Conservation (phyloP, 75 land plant genomes). For the Cunninghamia lanceolata region DNA sequence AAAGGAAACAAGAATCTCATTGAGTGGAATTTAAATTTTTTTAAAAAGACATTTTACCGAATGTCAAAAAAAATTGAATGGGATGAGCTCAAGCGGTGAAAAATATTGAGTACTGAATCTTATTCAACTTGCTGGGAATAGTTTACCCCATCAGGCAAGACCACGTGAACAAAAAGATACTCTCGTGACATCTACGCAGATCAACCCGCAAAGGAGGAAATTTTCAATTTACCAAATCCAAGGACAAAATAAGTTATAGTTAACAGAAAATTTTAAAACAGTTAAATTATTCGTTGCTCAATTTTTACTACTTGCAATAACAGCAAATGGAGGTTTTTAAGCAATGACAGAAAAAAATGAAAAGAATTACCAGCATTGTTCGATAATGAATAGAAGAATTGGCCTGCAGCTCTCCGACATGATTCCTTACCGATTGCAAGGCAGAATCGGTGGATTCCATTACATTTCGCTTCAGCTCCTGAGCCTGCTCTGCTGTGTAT, state of each 20-base stretch:
- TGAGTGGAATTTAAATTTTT: not conserved
- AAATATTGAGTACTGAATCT: too few relatives aligned
- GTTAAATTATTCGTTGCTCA: too few relatives aligned
- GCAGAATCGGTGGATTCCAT: not conserved
- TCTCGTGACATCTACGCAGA: too few relatives aligned
- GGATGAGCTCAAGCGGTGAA: not conserved
- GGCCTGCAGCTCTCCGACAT: not conserved
- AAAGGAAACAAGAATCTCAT: not conserved
- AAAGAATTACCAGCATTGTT: conserved; percentile 3
- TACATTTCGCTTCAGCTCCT: not conserved
- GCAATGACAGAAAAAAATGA: not conserved
- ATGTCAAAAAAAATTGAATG: not conserved
- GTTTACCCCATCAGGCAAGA: not conserved
- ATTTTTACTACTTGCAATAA: not conserved
- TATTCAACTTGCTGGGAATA: not conserved
- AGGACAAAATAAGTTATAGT: too few relatives aligned
- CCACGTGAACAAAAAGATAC: not conserved
- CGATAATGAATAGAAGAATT: not conserved
- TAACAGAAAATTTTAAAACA: too few relatives aligned
- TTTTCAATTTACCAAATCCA: too few relatives aligned
- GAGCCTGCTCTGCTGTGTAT: not conserved
- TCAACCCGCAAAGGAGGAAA: too few relatives aligned
- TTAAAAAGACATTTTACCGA: too few relatives aligned
- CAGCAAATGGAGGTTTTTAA: not conserved
- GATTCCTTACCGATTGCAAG: not conserved